A percentile compares a stretch with the other conserved stretches of the same genome.
Conservation (phyloP, 129 eudicot species). For the Flaveria sonorensis region DNA sequence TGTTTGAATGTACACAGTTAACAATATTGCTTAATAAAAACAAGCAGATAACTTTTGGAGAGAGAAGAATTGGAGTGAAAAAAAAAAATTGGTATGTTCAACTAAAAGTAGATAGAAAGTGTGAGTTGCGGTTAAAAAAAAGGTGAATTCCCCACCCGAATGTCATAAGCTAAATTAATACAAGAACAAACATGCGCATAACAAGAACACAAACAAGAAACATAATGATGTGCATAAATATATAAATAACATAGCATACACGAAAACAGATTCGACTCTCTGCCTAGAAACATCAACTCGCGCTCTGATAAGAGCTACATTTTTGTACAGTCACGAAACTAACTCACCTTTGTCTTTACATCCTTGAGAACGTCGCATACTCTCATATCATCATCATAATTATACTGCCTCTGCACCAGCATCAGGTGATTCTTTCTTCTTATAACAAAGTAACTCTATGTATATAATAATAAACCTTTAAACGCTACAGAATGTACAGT, state of each 20-base stretch:
- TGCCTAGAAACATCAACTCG: slow-evolving; percentile 3
- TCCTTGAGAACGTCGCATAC: background rate
- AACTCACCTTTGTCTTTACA: slow-evolving; percentile 30
- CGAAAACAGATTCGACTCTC: background rate
- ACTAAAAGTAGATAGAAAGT: too few species aligned
- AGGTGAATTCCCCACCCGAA: background rate
- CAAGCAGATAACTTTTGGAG: background rate
- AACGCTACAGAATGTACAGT: slow-evolving; percentile 88
- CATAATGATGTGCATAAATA: background rate
- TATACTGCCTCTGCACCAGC: slow-evolving; percentile 43
- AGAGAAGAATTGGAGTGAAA: too few species aligned
- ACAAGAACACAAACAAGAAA: background rate
- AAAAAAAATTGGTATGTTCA: too few species aligned
- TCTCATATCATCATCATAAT: slow-evolving; percentile 15
- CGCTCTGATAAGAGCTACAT: slow-evolving; percentile 48
- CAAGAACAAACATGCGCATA: background rate
- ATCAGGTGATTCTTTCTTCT: slow-evolving; percentile 46
- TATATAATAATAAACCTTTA: slow-evolving; percentile 54
- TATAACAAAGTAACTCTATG: slow-evolving; percentile 43
- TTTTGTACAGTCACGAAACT: slow-evolving; percentile 74
- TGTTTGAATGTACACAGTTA: too few species aligned
- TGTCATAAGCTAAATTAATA: background rate
- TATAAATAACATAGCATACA: slow-evolving; percentile 25
- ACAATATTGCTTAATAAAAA: background rate
- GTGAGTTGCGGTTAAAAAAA: too few species aligned